Conservation (phyloP, 1,284 basidiomycete genomes). For the Xerocomus tenax region DNA sequence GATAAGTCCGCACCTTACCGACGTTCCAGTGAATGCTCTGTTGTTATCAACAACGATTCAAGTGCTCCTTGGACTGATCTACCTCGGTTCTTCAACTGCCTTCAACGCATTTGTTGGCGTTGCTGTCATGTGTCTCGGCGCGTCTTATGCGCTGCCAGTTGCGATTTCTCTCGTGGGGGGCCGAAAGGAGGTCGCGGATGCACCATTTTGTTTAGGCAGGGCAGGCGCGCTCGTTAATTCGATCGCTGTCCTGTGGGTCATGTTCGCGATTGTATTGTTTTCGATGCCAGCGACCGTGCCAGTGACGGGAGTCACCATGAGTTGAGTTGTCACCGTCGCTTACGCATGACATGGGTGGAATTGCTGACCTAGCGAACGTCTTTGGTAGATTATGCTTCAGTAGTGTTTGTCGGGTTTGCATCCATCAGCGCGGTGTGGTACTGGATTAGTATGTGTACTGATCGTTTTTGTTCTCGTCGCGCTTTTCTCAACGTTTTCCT, state of each 20-base stretch:
- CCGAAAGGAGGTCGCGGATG: constrained; percentile 34
- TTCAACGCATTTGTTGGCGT: constrained; percentile 53
- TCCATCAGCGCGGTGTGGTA: constrained; percentile 52
- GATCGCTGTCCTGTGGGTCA: constrained; percentile 42
- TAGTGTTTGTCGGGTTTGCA: constrained; percentile 54
- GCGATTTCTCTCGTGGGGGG: constrained; percentile 38
- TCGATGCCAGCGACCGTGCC: constrained; percentile 52
- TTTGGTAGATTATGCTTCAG: constrained; percentile 47
- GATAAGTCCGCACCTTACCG: constrained; percentile 35
- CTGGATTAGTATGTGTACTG: constrained; percentile 39
- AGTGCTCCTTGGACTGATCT: constrained; percentile 47
- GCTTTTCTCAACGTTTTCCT: background rate
- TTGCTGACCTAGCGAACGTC: constrained; percentile 1
- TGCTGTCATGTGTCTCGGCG: constrained; percentile 47
- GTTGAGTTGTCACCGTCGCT: constrained; percentile 18
- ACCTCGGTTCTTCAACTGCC: constrained; percentile 47
- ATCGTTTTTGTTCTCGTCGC: background rate
- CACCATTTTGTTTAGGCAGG: constrained; percentile 39
- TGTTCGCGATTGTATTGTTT: constrained; percentile 48
- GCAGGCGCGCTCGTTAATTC: constrained; percentile 37
- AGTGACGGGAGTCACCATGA: constrained; percentile 41
- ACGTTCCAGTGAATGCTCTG: constrained; percentile 52
- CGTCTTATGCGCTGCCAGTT: constrained; percentile 46
- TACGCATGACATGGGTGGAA: too few species aligned
- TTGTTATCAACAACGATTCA: constrained; percentile 48